Conservation (phyloP, 139 green algal genomes). For the Chlorella ohadii region DNA sequence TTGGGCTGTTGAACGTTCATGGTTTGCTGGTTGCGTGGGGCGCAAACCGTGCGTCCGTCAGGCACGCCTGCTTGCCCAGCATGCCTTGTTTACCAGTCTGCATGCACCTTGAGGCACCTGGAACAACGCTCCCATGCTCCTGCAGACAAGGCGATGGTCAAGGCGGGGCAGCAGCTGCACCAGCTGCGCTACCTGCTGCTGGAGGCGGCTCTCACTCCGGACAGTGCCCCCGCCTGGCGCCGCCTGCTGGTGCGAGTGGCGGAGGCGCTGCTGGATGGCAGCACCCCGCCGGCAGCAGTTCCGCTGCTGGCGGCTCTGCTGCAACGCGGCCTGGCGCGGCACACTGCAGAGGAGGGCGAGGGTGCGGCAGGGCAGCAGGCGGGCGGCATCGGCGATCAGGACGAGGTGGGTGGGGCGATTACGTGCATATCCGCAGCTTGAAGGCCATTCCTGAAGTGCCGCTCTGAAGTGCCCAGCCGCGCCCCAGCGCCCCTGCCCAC, state of each 20-base stretch:
- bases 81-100: no score
- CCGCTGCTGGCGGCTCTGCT: constrained; percentile 28
- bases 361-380: not conserved
- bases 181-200: constrained; percentile 43
- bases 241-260: constrained; percentile 47
- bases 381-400: not conserved
- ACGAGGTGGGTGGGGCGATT: not conserved
- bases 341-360: not conserved
- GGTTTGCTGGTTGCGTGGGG: no score
- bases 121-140: not conserved
- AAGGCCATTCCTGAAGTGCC: no score
- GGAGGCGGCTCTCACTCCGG: constrained; percentile 1
- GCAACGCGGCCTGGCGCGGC: constrained; percentile 23
- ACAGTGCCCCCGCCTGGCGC: not conserved
- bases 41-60: no score
- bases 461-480: no score
- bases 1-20: no score
- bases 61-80: no score
- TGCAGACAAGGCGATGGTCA: constrained; percentile 24
- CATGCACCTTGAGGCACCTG: no score
- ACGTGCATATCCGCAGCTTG: not conserved
- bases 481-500: no score
- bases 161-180: constrained; percentile 24
- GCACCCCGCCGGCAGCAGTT: constrained; percentile 30
- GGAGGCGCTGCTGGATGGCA: constrained; percentile 48